Evolutionary conservation across 2,329 filamentous ascomycete species (phyloP).

Genomic region (Chaetothyriales sp.): DNA sequence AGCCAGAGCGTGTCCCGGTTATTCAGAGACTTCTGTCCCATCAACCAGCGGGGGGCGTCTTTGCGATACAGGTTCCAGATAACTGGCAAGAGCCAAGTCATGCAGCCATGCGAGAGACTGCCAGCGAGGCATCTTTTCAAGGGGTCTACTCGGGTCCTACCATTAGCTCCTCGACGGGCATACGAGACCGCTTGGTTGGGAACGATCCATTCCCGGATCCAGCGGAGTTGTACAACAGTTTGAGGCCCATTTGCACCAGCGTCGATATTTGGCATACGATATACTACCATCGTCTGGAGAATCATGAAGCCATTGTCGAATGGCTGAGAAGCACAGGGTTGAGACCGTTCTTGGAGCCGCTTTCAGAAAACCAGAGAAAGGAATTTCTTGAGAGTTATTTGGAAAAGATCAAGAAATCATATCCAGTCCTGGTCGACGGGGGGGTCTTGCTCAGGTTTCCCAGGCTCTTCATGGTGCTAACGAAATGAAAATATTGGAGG

Average conservation of each 20-base stretch:
- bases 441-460: conserved; percentile 42
- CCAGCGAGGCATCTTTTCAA: conserved; percentile 27
- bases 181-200: conserved; percentile 21
- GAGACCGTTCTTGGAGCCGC: conserved; percentile 38
- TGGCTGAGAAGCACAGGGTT: conserved; percentile 46
- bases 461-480: conserved; percentile 38
- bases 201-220: conserved; percentile 37
- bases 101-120: conserved; percentile 34
- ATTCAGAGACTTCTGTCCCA: conserved; percentile 30
- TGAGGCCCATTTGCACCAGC: conserved; percentile 28
- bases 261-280: conserved; percentile 41
- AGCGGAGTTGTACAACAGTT: conserved; percentile 33
- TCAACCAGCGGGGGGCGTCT: conserved; percentile 31
- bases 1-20: conserved; percentile 28
- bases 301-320: conserved; percentile 38
- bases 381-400: conserved; percentile 36
- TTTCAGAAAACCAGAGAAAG: conserved; percentile 28
- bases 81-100: conserved; percentile 38
- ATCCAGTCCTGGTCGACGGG: conserved; percentile 34
- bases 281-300: conserved; percentile 39
- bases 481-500: background rate
- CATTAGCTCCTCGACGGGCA: conserved; percentile 1
- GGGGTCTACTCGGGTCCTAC: background rate
- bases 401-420: conserved; percentile 28
- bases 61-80: conserved; percentile 42